Base-by-base conservation (phyloP, 305 asterid species). In the Salvia sclarea region DNA sequence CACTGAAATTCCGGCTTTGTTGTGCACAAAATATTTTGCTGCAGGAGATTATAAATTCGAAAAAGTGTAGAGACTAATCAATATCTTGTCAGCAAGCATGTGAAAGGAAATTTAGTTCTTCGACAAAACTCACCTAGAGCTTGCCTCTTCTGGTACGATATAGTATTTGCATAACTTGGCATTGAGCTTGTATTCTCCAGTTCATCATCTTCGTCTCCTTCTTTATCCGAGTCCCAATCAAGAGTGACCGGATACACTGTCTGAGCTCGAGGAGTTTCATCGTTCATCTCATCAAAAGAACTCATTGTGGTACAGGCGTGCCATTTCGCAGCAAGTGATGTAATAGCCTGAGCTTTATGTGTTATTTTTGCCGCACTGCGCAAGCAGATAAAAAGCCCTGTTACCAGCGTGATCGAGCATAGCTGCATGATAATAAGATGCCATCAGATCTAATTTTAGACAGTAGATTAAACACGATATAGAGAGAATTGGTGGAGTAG, bases 361-460 rank as follows among this genome's bases (percentile, higher is more conserved):
- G 98, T 90, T 69, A 93, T 93, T 75, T 87, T 93, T 5, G 98
- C 95, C 5, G 98, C 98, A 30, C 98, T 88, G 13, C 96, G 83
- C 75, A 93, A 81, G 87, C 96, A 90, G 63, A 90, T 88, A 65
- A 87, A 84, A 16, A 93, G 86, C 76, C 98, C 97, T 0, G 95
- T 85, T 28, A 93, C 96, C 74, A 93, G 72, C 1, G 96, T 90
- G 25, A 93, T 50, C 64, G 98, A 93, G 76, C 94, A 82, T 43
- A 93, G 55, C 98, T 92, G 89, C 80, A 80, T 2, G 60, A 53
- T 12, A 37, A 11, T 24, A 25, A 53, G 4, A 0, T 33, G 8
- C 20, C n/a, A n/a, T n/a, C n/a, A n/a, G n/a, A n/a, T n/a, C n/a
- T n/a, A n/a, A n/a, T n/a, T n/a, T n/a, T n/a, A 24, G 10, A 24